Evolutionary conservation across 2,329 filamentous ascomycete species (phyloP).

Genomic region (Fusarium foetens): DNA sequence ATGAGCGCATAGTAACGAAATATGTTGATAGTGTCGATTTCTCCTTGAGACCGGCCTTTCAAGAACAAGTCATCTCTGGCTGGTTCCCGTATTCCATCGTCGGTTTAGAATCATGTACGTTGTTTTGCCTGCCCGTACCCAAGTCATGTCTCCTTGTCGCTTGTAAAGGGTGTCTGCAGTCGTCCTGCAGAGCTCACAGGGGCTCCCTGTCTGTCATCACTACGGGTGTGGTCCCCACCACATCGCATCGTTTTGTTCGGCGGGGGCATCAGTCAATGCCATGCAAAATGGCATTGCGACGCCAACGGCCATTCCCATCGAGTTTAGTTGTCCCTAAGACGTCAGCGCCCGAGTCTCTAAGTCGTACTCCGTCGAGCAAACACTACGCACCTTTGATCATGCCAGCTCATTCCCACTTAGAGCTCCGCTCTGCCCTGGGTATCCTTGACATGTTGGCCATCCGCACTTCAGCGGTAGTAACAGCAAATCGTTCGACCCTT

Average conservation of each 20-base stretch:
- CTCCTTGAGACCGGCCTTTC: background rate
- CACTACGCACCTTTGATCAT: conserved; percentile 45
- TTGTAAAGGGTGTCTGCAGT: conserved; percentile 24
- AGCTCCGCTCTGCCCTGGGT: conserved; percentile 40
- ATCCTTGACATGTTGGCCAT: conserved; percentile 45
- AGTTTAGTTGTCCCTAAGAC: conserved; percentile 43
- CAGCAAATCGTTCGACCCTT: conserved; percentile 46
- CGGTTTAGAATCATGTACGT: conserved; percentile 14
- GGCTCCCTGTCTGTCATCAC: conserved; percentile 46
- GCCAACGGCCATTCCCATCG: conserved; percentile 45
- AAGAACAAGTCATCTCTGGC: background rate
- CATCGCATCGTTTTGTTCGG: conserved; percentile 41
- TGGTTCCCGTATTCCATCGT: background rate
- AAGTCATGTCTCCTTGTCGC: conserved; percentile 8
- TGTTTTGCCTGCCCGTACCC: conserved; percentile 12
- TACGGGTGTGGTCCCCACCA: conserved; percentile 34
- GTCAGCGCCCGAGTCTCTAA: conserved; percentile 39
- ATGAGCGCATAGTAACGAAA: background rate
- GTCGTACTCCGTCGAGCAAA: conserved; percentile 36
- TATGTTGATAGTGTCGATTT: background rate
- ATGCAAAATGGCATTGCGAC: conserved; percentile 45
- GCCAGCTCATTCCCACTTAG: conserved; percentile 42
- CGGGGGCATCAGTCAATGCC: conserved; percentile 44
- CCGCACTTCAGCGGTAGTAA: conserved; percentile 41
- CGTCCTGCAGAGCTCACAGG: conserved; percentile 40